Evolutionary conservation across 73 alveolate genomes (phyloP).

Genomic region (Symbiodinium natans): DNA sequence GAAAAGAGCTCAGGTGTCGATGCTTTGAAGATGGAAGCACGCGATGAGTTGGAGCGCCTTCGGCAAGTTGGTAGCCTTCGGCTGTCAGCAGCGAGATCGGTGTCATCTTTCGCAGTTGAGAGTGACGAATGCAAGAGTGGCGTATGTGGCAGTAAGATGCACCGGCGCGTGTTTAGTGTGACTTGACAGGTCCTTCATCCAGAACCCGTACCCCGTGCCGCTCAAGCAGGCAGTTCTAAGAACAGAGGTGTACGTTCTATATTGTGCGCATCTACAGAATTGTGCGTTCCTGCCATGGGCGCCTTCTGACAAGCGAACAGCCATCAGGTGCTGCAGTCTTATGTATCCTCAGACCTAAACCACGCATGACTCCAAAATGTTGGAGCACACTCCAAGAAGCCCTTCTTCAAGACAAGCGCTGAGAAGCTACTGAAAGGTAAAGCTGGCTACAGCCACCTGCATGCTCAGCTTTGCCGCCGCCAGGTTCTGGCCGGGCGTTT

Average conservation of each 20-base stretch:
- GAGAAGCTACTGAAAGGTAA: neutral
- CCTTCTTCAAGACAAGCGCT: neutral
- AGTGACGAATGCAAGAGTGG: no score
- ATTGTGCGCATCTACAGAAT: neutral
- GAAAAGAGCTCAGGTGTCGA: slow-evolving; percentile 57
- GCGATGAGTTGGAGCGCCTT: slow-evolving; percentile 67
- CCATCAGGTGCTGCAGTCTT: no score
- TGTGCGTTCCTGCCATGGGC: neutral
- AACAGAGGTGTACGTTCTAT: no score
- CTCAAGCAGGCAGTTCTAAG: slow-evolving; percentile 61
- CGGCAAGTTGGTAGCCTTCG: neutral
- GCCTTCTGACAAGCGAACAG: no score
- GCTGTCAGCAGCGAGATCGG: no score
- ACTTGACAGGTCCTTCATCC: slow-evolving; percentile 90
- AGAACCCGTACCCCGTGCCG: slow-evolving; percentile 88
- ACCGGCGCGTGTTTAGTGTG: neutral
- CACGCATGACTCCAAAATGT: no score
- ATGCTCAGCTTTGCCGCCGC: neutral
- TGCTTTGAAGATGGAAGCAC: slow-evolving; percentile 89
- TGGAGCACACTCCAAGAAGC: no score
- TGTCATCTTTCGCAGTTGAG: no score
- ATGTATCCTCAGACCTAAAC: no score
- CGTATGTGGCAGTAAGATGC: no score
- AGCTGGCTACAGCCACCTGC: neutral
- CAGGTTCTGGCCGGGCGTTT: slow-evolving; percentile 87